Evolutionary conservation across 2,329 filamentous ascomycete species (phyloP).

Genomic region (Trichophyton benhamiae): DNA sequence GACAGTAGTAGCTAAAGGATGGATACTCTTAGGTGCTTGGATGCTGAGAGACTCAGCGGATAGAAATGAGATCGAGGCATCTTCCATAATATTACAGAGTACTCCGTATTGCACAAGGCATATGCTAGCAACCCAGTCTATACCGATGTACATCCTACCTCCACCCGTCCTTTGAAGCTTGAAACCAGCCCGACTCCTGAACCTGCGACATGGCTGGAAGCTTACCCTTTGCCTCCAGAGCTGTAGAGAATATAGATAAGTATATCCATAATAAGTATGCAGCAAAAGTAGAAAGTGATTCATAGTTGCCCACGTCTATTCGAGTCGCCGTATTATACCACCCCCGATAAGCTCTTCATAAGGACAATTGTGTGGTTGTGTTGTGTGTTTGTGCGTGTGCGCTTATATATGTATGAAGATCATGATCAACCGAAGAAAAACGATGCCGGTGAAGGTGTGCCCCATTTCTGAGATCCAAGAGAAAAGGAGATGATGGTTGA

Average conservation of each 20-base stretch:
- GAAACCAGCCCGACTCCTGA: background rate
- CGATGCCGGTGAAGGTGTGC: conserved; percentile 6
- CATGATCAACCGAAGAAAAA: conserved; percentile 8
- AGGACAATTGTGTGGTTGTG: background rate
- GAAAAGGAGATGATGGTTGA: background rate
- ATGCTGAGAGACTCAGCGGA: no score
- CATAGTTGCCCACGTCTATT: background rate
- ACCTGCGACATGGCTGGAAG: background rate
- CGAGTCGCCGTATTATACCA: background rate
- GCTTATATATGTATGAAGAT: background rate
- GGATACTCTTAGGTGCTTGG: no score
- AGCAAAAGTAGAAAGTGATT: background rate
- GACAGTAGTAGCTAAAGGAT: no score
- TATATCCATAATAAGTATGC: background rate
- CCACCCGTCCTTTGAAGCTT: background rate
- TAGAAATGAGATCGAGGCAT: no score
- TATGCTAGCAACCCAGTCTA: no score
- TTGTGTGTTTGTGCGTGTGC: no score
- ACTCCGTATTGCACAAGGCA: no score
- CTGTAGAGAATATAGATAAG: background rate
- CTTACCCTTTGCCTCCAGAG: background rate
- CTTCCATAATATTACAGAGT: no score
- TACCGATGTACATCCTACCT: background rate
- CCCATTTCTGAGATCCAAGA: background rate
- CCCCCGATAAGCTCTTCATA: background rate